phyloP scores from a whole-genome alignment of 2,329 filamentous ascomycete species.

The Drechslera avenae region DNA sequence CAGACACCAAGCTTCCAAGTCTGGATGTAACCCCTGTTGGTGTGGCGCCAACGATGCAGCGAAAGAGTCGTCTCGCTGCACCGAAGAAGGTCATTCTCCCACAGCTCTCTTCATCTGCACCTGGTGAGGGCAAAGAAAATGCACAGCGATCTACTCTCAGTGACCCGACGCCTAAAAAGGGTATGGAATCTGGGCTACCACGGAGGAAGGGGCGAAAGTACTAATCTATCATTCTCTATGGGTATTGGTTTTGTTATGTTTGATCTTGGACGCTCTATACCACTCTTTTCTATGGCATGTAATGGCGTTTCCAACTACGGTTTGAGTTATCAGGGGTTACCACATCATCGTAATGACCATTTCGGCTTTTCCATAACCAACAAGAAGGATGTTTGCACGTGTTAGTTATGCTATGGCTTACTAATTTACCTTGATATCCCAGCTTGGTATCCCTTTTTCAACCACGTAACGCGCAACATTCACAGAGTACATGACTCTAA shows the following conservation, averaged over 20 bases:
- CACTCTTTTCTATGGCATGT: background rate
- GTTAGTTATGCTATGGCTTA: too few relatives aligned
- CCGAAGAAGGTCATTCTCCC: conserved; percentile 44
- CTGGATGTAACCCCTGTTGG: conserved; percentile 32
- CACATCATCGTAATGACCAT: background rate
- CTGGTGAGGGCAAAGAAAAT: conserved; percentile 35
- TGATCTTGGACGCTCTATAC: background rate
- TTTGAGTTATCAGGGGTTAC: too few relatives aligned
- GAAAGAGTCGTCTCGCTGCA: conserved; percentile 42
- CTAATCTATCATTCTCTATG: background rate
- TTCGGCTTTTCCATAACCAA: background rate
- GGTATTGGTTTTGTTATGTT: background rate
- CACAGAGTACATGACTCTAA: too few relatives aligned
- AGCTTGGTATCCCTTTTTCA: background rate
- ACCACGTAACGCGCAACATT: too few relatives aligned
- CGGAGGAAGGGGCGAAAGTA: conserved; percentile 35
- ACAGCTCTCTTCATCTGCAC: conserved; percentile 13
- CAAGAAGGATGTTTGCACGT: too few relatives aligned
- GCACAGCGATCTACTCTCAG: conserved; percentile 19
- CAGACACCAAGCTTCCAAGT: conserved; percentile 22
- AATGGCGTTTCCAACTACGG: background rate
- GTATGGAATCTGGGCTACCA: conserved; percentile 38
- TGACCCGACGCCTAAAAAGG: conserved; percentile 38
- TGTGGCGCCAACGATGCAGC: conserved; percentile 24
- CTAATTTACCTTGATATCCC: too few relatives aligned